These are phyloP conservation scores for Parasitella parasitica DNA, from an alignment of 371 early-diverging fungal genomes.

Conservation along the genomic window DNA sequence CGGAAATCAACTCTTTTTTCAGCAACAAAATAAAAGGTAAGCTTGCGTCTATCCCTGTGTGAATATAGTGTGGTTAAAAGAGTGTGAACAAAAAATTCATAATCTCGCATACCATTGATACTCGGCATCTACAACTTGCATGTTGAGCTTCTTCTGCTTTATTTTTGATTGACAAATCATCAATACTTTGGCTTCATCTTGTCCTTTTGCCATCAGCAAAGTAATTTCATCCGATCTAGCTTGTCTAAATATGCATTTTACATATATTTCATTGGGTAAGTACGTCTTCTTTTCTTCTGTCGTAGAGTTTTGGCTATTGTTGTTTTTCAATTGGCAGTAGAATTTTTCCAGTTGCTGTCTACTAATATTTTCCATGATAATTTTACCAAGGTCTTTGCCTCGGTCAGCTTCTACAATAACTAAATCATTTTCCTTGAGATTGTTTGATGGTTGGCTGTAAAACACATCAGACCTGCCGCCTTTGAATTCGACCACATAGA, in stretches of 20 bases:
- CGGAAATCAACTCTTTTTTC: slow-evolving; percentile 97
- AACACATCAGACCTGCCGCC: slow-evolving; percentile 85
- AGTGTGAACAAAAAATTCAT: background rate
- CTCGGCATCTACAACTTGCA: slow-evolving; percentile 97
- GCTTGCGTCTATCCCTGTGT: slow-evolving; percentile 94
- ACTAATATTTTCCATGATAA: slow-evolving; percentile 39
- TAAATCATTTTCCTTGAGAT: slow-evolving; percentile 56
- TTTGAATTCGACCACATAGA: slow-evolving; percentile 89
- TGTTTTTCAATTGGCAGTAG: slow-evolving; percentile 16
- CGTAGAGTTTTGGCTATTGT: slow-evolving; percentile 2
- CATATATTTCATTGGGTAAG: slow-evolving; percentile 34
- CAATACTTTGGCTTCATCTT: slow-evolving; percentile 91
- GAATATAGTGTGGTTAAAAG: no score
- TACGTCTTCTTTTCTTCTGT: slow-evolving; percentile 61
- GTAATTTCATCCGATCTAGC: slow-evolving; percentile 82
- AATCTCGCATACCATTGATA: slow-evolving; percentile 83
- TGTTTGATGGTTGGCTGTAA: slow-evolving; percentile 50
- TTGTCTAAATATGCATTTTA: slow-evolving; percentile 73
- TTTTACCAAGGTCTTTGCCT: slow-evolving; percentile 92
- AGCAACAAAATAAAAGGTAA: slow-evolving; percentile 96
- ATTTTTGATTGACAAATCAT: slow-evolving; percentile 89
- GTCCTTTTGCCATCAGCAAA: slow-evolving; percentile 74
- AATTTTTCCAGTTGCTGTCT: slow-evolving; percentile 17
- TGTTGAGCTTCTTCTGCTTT: slow-evolving; percentile 84
- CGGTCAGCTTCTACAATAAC: slow-evolving; percentile 97